A percentile compares a stretch with the other conserved stretches of the same genome.
These are phyloP conservation scores for Blastobotrys peoriensis DNA, from an alignment of 805 yeast species.

Conservation along the genomic window DNA sequence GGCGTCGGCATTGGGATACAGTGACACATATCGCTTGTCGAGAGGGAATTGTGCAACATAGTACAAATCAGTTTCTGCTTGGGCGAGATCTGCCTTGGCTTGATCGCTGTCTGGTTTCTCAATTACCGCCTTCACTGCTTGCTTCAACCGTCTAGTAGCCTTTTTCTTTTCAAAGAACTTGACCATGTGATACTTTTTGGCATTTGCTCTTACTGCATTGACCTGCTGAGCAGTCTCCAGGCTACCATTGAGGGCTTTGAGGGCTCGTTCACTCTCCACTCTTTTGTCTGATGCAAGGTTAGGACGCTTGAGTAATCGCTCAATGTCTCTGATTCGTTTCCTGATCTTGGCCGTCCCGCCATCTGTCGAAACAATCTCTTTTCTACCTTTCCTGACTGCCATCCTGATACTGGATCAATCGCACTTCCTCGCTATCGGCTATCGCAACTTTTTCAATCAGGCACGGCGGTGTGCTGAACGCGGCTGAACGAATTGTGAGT, in stretches of 20 bases:
- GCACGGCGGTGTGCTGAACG: too few species aligned
- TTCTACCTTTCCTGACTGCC: background rate
- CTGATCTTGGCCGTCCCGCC: conserved; percentile 48
- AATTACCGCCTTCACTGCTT: conserved; percentile 32
- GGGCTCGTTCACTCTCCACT: conserved; percentile 54
- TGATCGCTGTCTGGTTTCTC: conserved; percentile 23
- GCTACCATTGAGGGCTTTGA: conserved; percentile 58
- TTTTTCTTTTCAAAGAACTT: conserved; percentile 87
- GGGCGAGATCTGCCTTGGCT: conserved; percentile 35
- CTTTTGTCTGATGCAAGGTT: conserved; percentile 48
- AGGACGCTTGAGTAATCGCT: conserved; percentile 55
- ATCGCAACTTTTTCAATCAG: too few species aligned
- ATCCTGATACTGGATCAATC: too few species aligned
- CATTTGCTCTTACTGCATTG: conserved; percentile 43
- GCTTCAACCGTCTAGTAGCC: conserved; percentile 64
- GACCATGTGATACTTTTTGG: conserved; percentile 85
- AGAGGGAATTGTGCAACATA: conserved; percentile 75
- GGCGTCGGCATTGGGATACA: conserved; percentile 51
- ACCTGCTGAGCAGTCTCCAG: conserved; percentile 42
- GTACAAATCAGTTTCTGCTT: conserved; percentile 62
- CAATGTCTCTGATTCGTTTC: conserved; percentile 82
- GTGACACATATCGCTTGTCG: conserved; percentile 69
- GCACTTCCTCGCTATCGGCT: too few species aligned
- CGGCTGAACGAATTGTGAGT: too few species aligned
- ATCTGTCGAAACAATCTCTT: background rate